phyloP scores from a whole-genome alignment of 768 basidiomycete genomes.

The Suillus clintonianus region DNA sequence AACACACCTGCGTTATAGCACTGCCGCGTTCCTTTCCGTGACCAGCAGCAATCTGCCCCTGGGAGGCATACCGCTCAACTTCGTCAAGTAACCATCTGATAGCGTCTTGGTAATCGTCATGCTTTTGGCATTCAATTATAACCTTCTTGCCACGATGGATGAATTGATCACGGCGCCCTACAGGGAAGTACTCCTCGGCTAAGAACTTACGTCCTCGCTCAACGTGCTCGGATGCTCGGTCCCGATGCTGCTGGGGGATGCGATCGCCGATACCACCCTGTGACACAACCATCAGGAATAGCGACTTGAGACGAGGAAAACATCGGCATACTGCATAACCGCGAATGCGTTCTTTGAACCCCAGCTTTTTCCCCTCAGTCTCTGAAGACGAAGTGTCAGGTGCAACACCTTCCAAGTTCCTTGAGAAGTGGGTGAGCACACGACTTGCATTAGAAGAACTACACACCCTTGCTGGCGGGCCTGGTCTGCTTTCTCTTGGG shows the following conservation, averaged over 20 bases:
- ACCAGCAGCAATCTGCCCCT: conserved; percentile 44
- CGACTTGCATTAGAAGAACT: no score
- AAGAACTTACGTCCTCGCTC: conserved; percentile 70
- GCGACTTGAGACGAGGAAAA: neutral
- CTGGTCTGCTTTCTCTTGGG: conserved; percentile 9
- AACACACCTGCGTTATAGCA: conserved; percentile 13
- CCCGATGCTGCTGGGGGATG: conserved; percentile 71
- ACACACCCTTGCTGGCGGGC: conserved; percentile 17
- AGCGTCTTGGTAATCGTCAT: conserved; percentile 84
- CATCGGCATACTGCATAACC: conserved; percentile 27
- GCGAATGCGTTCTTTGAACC: conserved; percentile 31
- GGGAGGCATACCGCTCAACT: conserved; percentile 61
- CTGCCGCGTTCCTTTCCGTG: conserved; percentile 32
- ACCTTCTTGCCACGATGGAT: conserved; percentile 94
- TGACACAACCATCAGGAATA: conserved; percentile 3
- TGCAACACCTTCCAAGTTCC: conserved; percentile 26
- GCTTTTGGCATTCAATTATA: conserved; percentile 90
- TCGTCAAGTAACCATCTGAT: conserved; percentile 71
- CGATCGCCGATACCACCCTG: conserved; percentile 52
- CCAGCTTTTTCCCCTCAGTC: conserved; percentile 37
- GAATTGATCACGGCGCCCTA: conserved; percentile 89
- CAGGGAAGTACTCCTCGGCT: conserved; percentile 83
- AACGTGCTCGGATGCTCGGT: conserved; percentile 50
- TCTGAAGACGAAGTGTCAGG: conserved; percentile 25
- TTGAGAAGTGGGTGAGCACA: conserved; percentile 13